These are phyloP conservation scores for Penicillium odoratum DNA, from an alignment of 495 filamentous ascomycete species.

Conservation along the genomic window DNA sequence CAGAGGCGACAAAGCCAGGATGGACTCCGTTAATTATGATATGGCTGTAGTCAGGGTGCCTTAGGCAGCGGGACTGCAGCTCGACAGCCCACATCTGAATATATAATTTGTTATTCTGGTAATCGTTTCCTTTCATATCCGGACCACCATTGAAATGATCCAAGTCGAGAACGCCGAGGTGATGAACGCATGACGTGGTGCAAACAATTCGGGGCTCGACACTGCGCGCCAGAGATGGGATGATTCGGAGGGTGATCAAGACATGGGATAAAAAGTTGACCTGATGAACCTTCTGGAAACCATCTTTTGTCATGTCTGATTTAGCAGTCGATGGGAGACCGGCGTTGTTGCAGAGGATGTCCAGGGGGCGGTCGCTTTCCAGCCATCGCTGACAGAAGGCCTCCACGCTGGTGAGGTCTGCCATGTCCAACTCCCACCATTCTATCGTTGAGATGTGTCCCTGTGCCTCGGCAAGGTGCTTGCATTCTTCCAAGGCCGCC, in stretches of 20 bases:
- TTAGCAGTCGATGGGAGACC: slow-evolving; percentile 11
- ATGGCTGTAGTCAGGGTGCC: slow-evolving; percentile 22
- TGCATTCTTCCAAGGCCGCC: slow-evolving; percentile 22
- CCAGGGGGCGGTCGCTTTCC: slow-evolving; percentile 14
- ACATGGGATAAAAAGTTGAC: slow-evolving; percentile 33
- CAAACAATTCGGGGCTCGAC: slow-evolving; percentile 27
- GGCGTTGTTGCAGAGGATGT: slow-evolving; percentile 33
- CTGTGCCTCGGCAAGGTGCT: slow-evolving; percentile 12
- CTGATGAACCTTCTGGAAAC: slow-evolving; percentile 27
- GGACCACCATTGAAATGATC: slow-evolving; percentile 9
- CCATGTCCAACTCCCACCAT: slow-evolving; percentile 55
- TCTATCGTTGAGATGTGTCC: slow-evolving; percentile 37
- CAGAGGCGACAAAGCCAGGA: slow-evolving; percentile 26
- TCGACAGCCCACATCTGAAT: slow-evolving; percentile 30
- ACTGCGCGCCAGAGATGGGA: slow-evolving; percentile 24
- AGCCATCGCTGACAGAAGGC: slow-evolving; percentile 40
- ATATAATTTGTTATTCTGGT: slow-evolving; percentile 29
- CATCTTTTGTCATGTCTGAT: slow-evolving; percentile 21
- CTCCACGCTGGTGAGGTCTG: slow-evolving; percentile 42
- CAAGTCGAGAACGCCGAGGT: slow-evolving; percentile 20
- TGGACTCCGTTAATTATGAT: slow-evolving; percentile 30
- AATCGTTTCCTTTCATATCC: slow-evolving; percentile 13
- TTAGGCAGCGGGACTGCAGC: slow-evolving; percentile 22
- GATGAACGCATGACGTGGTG: slow-evolving; percentile 29
- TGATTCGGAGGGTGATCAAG: slow-evolving; percentile 26